phyloP scores from a whole-genome alignment of 2,329 filamentous ascomycete species.

The Zymoseptoria brevis region DNA sequence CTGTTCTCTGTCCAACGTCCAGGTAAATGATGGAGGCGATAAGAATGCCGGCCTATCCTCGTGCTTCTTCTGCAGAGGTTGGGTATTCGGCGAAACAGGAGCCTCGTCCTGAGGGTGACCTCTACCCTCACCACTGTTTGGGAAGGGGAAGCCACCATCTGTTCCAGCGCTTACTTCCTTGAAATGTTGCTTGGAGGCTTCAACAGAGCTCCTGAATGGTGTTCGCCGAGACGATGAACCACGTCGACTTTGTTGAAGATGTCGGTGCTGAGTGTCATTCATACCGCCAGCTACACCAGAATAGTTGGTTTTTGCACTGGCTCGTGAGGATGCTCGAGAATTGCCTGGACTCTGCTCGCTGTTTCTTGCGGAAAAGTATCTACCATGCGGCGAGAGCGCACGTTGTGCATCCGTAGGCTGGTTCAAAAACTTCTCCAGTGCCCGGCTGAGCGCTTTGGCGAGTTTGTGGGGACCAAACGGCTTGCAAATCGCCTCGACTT shows the following conservation, averaged over 20 bases:
- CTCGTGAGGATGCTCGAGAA: not conserved
- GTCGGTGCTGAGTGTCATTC: not conserved
- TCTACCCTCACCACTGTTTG: not conserved
- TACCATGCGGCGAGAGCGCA: not conserved
- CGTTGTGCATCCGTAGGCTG: not conserved
- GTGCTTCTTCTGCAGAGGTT: not conserved
- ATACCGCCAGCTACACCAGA: not conserved
- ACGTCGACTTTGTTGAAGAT: not conserved
- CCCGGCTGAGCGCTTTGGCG: conserved; percentile 9
- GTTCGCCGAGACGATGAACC: not conserved
- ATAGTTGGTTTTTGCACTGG: not conserved
- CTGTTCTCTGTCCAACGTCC: not conserved
- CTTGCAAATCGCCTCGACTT: conserved; percentile 15
- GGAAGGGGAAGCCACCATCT: conserved; percentile 11
- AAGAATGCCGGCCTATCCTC: not conserved
- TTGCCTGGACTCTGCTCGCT: not conserved
- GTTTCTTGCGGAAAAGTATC: not conserved
- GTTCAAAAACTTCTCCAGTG: conserved; percentile 6
- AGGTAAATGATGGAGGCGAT: not conserved
- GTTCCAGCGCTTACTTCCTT: conserved; percentile 3
- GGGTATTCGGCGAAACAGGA: not conserved
- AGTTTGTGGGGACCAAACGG: conserved; percentile 19
- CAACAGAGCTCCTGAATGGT: not conserved
- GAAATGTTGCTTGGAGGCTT: not conserved
- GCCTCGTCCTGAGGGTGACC: not conserved